Evolutionary conservation across 2,329 filamentous ascomycete species (phyloP).

Genomic region (Cercospora sp.): DNA sequence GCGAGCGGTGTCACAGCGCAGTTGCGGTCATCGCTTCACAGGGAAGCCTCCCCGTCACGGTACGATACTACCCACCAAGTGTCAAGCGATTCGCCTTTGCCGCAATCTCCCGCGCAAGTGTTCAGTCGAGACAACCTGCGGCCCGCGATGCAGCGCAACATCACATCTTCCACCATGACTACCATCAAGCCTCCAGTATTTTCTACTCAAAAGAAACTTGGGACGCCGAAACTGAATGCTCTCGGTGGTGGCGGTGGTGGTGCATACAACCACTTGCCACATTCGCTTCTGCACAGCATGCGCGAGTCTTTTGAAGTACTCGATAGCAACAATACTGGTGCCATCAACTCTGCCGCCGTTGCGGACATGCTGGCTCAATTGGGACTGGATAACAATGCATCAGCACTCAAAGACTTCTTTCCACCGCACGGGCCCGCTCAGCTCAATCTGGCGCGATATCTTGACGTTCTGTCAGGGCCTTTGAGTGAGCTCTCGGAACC

Average conservation of each 20-base stretch:
- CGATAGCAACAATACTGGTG: slow-evolving; percentile 83
- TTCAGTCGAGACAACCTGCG: slow-evolving; percentile 32
- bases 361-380: slow-evolving; percentile 84
- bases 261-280: slow-evolving; percentile 69
- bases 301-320: slow-evolving; percentile 92
- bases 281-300: slow-evolving; percentile 80
- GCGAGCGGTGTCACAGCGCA: slow-evolving; percentile 11
- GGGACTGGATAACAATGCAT: slow-evolving; percentile 71
- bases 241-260: slow-evolving; percentile 18
- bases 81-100: slow-evolving; percentile 30
- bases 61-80: slow-evolving; percentile 25
- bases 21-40: slow-evolving; percentile 9
- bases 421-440: slow-evolving; percentile 65
- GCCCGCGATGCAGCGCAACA: slow-evolving; percentile 37
- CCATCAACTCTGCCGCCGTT: slow-evolving; percentile 79
- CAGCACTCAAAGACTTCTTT: slow-evolving; percentile 80
- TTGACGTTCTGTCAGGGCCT: slow-evolving; percentile 76
- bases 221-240: slow-evolving; percentile 25
- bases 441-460: slow-evolving; percentile 80
- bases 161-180: slow-evolving; percentile 38
- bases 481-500: slow-evolving; percentile 74
- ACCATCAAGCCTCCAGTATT: slow-evolving; percentile 32
- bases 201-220: slow-evolving; percentile 16
- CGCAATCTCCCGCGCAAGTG: slow-evolving; percentile 30
- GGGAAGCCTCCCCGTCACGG: slow-evolving; percentile 14